Conservation (phyloP, 768 basidiomycete genomes). For the Phlegmacium glaucopus region DNA sequence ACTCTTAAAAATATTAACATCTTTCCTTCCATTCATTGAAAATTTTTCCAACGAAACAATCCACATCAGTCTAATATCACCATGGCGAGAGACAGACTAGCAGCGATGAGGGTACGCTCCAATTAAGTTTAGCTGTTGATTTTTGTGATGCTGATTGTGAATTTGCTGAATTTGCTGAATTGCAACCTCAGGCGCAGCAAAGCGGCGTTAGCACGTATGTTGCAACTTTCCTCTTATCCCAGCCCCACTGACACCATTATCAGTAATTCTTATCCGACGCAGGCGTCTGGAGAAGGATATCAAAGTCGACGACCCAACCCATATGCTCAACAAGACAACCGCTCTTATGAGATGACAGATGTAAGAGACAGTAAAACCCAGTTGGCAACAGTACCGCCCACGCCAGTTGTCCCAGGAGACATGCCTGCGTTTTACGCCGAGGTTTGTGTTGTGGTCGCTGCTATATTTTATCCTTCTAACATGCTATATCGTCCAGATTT, state of each 20-base stretch:
- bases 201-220: conserved; percentile 50
- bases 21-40: conserved; percentile 10
- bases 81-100: conserved; percentile 91
- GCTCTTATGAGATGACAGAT: conserved; percentile 69
- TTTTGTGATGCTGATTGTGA: background rate
- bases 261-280: conserved; percentile 67
- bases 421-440: conserved; percentile 76
- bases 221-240: background rate
- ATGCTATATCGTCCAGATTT: conserved; percentile 45
- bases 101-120: conserved; percentile 69
- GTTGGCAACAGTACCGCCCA: conserved; percentile 31
- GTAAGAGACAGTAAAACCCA: conserved; percentile 58
- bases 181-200: conserved; percentile 56
- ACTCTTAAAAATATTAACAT: background rate
- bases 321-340: conserved; percentile 64
- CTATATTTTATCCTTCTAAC: background rate
- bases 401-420: conserved; percentile 44
- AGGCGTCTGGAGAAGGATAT: conserved; percentile 51
- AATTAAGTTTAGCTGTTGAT: background rate
- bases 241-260: background rate
- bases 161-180: too few relatives aligned
- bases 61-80: conserved; percentile 11
- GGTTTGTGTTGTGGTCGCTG: conserved; percentile 31
- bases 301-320: conserved; percentile 54
- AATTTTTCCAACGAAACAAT: conserved; percentile 16